Evolutionary conservation across 257 asterid species (phyloP).

Genomic region (Salvia hispanica): DNA sequence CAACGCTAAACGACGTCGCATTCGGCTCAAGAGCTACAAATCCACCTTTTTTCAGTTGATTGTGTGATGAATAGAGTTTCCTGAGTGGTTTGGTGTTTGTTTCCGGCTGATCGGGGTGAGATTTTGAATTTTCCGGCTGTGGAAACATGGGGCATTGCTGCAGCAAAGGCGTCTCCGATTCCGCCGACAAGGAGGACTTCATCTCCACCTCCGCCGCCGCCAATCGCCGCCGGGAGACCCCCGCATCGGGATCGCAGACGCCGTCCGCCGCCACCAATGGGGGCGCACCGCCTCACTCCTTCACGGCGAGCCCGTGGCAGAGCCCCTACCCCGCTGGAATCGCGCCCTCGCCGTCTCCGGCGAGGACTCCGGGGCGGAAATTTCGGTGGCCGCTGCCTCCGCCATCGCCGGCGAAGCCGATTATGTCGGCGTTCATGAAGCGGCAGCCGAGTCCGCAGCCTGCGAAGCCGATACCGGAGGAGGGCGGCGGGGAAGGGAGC

Average conservation of each 20-base stretch:
- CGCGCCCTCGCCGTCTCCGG: constrained; percentile 90
- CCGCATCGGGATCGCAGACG: constrained; percentile 52
- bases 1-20: no score
- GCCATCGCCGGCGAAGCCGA: constrained; percentile 98
- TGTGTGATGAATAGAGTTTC: no score
- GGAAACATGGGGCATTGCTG: constrained; percentile 88
- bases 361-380: constrained; percentile 89
- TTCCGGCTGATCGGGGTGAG: constrained; percentile 37
- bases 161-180: constrained; percentile 63
- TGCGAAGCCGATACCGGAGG: constrained; percentile 73
- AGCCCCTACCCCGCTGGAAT: constrained; percentile 96
- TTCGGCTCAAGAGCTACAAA: constrained; percentile 15
- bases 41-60: no score
- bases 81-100: background rate
- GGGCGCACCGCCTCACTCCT: constrained; percentile 74
- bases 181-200: constrained; percentile 49
- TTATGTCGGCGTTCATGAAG: constrained; percentile 78
- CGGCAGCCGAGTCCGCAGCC: constrained; percentile 53
- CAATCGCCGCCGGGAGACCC: constrained; percentile 39
- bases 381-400: constrained; percentile 99
- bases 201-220: constrained; percentile 32
- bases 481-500: constrained; percentile 45
- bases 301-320: constrained; percentile 87
- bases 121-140: constrained; percentile 25
- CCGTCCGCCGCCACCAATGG: constrained; percentile 58